These are phyloP conservation scores for Grifola frondosa DNA, from an alignment of 1,284 basidiomycete species.

Conservation along the genomic window DNA sequence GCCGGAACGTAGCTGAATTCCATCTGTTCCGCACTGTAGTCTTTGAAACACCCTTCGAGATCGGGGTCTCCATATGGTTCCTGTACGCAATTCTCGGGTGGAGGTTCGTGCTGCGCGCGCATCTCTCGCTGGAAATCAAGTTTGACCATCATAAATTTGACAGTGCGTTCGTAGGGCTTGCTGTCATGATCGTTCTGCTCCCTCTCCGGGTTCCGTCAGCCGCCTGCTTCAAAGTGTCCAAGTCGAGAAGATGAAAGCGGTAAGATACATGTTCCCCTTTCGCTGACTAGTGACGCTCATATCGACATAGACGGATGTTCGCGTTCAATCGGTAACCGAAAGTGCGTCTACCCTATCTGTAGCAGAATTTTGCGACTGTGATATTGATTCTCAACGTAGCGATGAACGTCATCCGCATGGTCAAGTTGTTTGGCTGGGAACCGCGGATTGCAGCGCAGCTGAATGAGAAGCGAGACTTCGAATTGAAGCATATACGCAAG, in stretches of 20 bases:
- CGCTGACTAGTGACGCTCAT: slow-evolving; percentile 23
- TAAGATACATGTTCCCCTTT: slow-evolving; percentile 9
- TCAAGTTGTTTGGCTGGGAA: slow-evolving; percentile 43
- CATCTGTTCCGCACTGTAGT: slow-evolving; percentile 25
- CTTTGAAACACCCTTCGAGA: slow-evolving; percentile 33
- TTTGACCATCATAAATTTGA: no score
- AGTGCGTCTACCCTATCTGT: slow-evolving; percentile 25
- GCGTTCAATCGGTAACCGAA: slow-evolving; percentile 51
- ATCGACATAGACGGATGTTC: slow-evolving; percentile 41
- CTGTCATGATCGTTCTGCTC: slow-evolving; percentile 47
- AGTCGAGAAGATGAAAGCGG: slow-evolving; percentile 33
- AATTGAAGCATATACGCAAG: slow-evolving; percentile 49
- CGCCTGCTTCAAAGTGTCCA: slow-evolving; percentile 32
- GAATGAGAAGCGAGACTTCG: slow-evolving; percentile 52
- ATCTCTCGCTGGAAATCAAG: no score
- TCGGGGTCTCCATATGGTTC: slow-evolving; percentile 36
- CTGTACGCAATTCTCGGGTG: slow-evolving; percentile 43
- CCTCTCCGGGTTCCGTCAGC: slow-evolving; percentile 45
- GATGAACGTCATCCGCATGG: slow-evolving; percentile 46
- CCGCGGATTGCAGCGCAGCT: slow-evolving; percentile 43
- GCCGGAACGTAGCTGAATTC: background rate
- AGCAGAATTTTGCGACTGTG: slow-evolving; percentile 1
- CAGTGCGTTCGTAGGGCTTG: slow-evolving; percentile 52
- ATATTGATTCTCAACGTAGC: slow-evolving; percentile 17
- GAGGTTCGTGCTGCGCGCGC: slow-evolving; percentile 42